A percentile compares a stretch with the other conserved stretches of the same genome.
These are phyloP conservation scores for Penicillium sp. DNA, from an alignment of 2,329 filamentous ascomycete species.

Conservation along the genomic window DNA sequence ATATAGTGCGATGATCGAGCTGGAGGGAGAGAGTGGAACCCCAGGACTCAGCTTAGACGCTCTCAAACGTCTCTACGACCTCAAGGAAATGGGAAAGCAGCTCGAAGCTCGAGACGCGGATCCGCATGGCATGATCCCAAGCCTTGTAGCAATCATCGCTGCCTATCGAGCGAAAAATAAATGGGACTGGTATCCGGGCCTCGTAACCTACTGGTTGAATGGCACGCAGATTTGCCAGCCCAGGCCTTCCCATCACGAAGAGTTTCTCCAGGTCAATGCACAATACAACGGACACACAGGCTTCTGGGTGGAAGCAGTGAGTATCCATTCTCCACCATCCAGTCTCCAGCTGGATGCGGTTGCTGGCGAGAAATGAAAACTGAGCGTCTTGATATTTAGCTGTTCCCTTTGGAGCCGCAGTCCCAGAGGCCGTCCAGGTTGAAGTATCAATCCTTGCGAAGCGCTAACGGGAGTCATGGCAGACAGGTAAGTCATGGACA, in stretches of 20 bases:
- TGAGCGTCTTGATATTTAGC: not conserved
- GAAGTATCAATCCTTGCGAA: too few relatives aligned
- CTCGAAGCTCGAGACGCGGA: not conserved
- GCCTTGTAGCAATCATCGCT: not conserved
- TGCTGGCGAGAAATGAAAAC: not conserved
- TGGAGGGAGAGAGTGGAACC: not conserved
- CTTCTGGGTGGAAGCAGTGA: slow-evolving; percentile 11
- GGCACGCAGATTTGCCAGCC: slow-evolving; percentile 3
- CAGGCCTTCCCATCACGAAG: slow-evolving; percentile 1
- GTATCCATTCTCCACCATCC: not conserved
- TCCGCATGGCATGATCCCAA: not conserved
- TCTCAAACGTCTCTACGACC: not conserved
- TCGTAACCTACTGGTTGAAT: slow-evolving; percentile 10
- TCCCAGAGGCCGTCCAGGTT: not conserved
- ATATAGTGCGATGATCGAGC: not conserved
- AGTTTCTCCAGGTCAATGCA: not conserved
- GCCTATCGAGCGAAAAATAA: not conserved
- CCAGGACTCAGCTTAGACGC: not conserved
- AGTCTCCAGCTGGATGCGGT: not conserved
- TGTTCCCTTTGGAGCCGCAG: too few relatives aligned
- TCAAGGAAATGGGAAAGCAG: not conserved
- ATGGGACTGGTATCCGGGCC: slow-evolving; percentile 3
- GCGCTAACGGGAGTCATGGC: too few relatives aligned
- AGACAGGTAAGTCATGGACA: not conserved
- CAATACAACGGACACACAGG: not conserved